Evolutionary conservation across 495 filamentous ascomycete genomes (phyloP), one percentile per base, ranked within the genome.

Genomic region (Viridothelium virens): DNA sequence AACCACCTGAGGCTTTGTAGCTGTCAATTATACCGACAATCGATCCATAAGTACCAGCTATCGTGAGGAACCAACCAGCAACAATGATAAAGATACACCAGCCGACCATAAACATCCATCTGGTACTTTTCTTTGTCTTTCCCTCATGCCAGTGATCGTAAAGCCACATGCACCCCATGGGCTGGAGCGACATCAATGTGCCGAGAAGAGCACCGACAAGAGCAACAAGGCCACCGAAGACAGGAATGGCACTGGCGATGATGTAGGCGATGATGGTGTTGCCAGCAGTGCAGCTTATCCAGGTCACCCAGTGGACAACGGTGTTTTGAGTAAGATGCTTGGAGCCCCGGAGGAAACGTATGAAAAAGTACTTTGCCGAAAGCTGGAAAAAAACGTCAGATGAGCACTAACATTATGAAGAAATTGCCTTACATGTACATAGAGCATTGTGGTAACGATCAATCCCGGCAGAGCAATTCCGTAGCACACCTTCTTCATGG

Each of bases 121-220:
- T 59, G 31, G 53, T 36, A 33, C 25, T 59, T 14, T 36, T 59
- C 31, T 59, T 36, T 14, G 31, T 36, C 31, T 59, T 44, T 44
- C 34, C 48, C 34, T 72, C 3, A 63, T 65, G 31, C 75, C 78
- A 80, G 59, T 79, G 78, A 65, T 81, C 79, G 62, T 79, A 78
- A 33, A 80, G 67, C 79, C 79, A 81, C 77, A 81, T 78, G 50
- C 76, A 74, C 0, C 70, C 79, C 77, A 79, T 79, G 5, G 78
- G 78, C 66, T 79, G 79, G 71, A 78, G 79, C 16, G 65, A 79
- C 75, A 77, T 76, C 14, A 77, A 69, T 4, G 74, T 79, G 10
- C 74, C 77, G 65, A 77, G 48, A 75, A 78, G 38, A 64, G 62
- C 33, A 11, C 64, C 67, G n/a, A 62, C 64, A 16, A 70, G 53